Evolutionary conservation across 805 yeast genomes (phyloP).

Genomic region (Candida incommunis): DNA sequence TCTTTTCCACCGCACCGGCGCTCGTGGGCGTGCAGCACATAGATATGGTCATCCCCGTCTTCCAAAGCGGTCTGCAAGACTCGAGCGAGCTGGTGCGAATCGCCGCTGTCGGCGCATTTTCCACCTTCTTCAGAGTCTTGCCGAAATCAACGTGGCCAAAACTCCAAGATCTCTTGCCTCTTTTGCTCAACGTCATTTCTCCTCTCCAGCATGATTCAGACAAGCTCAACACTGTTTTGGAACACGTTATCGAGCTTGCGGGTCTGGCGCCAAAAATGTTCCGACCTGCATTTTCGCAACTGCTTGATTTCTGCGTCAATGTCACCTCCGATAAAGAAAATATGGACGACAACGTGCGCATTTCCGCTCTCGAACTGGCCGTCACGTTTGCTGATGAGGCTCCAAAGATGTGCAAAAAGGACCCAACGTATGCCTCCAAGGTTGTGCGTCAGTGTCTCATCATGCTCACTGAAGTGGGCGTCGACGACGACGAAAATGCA

Average conservation of each 20-base stretch:
- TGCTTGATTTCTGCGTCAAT: constrained; percentile 71
- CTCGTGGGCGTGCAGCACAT: constrained; percentile 49
- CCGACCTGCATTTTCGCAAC: constrained; percentile 77
- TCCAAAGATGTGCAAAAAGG: constrained; percentile 86
- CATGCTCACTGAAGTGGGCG: constrained; percentile 86
- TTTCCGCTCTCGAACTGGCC: constrained; percentile 76
- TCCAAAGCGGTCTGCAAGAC: constrained; percentile 73
- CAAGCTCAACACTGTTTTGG: constrained; percentile 78
- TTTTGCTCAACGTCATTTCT: constrained; percentile 74
- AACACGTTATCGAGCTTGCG: constrained; percentile 77
- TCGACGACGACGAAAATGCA: constrained; percentile 76
- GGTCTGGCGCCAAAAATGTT: constrained; percentile 92
- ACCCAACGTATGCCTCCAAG: constrained; percentile 53
- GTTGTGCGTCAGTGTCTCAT: constrained; percentile 62
- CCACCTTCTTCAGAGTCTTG: constrained; percentile 69
- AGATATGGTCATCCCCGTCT: constrained; percentile 43
- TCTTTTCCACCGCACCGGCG: constrained; percentile 73
- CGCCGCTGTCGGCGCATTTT: constrained; percentile 85
- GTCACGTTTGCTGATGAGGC: constrained; percentile 88
- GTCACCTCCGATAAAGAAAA: constrained; percentile 67
- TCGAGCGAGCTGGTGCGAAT: constrained; percentile 70
- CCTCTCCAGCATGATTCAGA: constrained; percentile 68
- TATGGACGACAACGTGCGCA: constrained; percentile 63
- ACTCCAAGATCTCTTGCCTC: constrained; percentile 69
- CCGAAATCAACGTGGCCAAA: constrained; percentile 70